phyloP scores from a whole-genome alignment of 2,329 filamentous ascomycete genomes.

The Ilyonectria robusta region DNA sequence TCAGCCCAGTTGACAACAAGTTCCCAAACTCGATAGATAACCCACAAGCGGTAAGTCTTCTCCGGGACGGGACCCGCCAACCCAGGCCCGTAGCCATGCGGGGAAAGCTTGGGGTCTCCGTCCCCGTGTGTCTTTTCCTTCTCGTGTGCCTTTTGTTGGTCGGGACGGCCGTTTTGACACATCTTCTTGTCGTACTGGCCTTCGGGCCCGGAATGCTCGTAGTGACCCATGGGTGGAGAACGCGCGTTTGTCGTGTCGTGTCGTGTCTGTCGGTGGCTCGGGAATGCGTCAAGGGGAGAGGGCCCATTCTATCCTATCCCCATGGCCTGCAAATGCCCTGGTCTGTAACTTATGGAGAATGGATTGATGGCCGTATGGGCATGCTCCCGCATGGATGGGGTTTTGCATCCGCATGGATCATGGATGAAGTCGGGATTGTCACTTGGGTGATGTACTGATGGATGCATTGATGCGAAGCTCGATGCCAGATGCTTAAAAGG shows the following conservation, averaged over 20 bases:
- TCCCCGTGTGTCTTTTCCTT: background rate
- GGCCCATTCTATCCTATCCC: too few relatives aligned
- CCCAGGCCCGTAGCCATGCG: constrained; percentile 10
- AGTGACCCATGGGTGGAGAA: too few relatives aligned
- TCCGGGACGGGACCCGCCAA: background rate
- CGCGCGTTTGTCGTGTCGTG: too few relatives aligned
- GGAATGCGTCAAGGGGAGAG: background rate
- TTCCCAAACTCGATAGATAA: too few relatives aligned
- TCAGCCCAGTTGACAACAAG: too few relatives aligned
- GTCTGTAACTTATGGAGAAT: background rate
- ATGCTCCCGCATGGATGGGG: background rate
- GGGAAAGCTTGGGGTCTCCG: constrained; percentile 11
- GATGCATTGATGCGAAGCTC: background rate
- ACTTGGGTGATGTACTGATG: constrained; percentile 4
- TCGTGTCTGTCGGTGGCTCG: too few relatives aligned
- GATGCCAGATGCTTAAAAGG: constrained; percentile 18
- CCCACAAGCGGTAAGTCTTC: constrained; percentile 17
- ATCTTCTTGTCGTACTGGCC: too few relatives aligned
- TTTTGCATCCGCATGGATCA: background rate
- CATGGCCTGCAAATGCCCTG: too few relatives aligned
- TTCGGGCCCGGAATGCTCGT: too few relatives aligned
- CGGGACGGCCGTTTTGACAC: too few relatives aligned
- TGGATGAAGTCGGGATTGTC: constrained; percentile 8
- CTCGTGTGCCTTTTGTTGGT: background rate
- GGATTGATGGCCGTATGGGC: background rate